Percentiles rank a stretch among this genome's conserved stretches.
Evolutionary conservation across 2,329 filamentous ascomycete genomes (phyloP).

Genomic region (Diaporthe citri): DNA sequence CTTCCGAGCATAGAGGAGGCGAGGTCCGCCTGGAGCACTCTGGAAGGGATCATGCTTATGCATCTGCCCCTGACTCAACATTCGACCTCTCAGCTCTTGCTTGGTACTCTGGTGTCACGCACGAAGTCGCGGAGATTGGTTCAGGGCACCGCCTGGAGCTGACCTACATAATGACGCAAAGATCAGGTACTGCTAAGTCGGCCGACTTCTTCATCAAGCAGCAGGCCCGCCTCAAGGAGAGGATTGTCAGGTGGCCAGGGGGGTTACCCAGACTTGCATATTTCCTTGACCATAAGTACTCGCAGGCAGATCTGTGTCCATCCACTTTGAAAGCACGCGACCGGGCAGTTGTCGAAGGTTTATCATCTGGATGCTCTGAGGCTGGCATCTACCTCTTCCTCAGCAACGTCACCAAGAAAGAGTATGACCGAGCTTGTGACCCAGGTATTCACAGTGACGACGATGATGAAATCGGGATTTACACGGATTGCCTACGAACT

Average conservation of each 20-base stretch:
- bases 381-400: conserved; percentile 42
- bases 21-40: conserved; percentile 50
- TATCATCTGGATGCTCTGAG: conserved; percentile 39
- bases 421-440: conserved; percentile 6
- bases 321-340: conserved; percentile 44
- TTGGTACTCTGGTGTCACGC: conserved; percentile 63
- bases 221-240: conserved; percentile 28
- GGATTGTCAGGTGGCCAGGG: conserved; percentile 39
- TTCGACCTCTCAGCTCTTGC: conserved; percentile 50
- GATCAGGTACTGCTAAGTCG: conserved; percentile 24
- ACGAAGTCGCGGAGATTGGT: conserved; percentile 58
- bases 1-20: conserved; percentile 59
- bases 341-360: conserved; percentile 37
- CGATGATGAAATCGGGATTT: not conserved
- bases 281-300: conserved; percentile 46
- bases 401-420: conserved; percentile 41
- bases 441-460: conserved; percentile 17
- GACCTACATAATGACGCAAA: conserved; percentile 61
- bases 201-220: conserved; percentile 40
- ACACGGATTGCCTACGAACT: not conserved
- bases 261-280: conserved; percentile 23
- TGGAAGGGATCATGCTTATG: conserved; percentile 43
- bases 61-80: conserved; percentile 47
- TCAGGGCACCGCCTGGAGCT: conserved; percentile 60
- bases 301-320: conserved; percentile 40